Evolutionary conservation across 768 basidiomycete genomes (phyloP), one percentile per base, ranked within the genome.

Genomic region (Lactarius psammicola): DNA sequence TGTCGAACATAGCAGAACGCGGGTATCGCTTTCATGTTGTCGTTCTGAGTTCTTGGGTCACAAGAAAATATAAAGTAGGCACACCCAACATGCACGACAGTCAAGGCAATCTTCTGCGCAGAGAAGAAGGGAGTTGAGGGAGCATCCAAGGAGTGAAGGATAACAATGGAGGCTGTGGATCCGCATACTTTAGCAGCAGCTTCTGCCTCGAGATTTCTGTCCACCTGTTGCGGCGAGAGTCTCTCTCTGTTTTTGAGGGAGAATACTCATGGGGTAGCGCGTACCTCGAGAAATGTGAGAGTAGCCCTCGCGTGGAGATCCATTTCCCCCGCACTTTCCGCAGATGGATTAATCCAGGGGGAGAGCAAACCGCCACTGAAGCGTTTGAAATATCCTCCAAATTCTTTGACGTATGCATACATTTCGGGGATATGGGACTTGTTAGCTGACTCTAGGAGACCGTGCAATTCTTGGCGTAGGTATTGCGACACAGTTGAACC

Each of bases 1-100:
- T 0, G 87, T 86, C 7, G 88, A 82, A 65, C 92, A 92, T 46
- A 99, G 77, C 15, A 98, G 75, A 5, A 95, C 92, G 42, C 94
- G 85, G 2, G 95, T 96, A 75, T 98, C 95, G 6, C 95, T 95
- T 70, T 51, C 34, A 26, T 38, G 26, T 56, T 9, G 51, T 26
- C 15, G 59, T 44, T 42, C 36, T 60, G 23, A 61, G 51, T 44
- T 28, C 31, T n/a, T 33, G 40, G 2, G 28, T 54, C 13, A 23
- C 17, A 23, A 13, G n/a, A 6, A 61, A n/a, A 61, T 31, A 26
- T 33, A 33, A 54, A 18, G 44, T 13, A 33, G 46, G 69, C 83
- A 66, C 68, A 94, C 94, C 95, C 96, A 71, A 91, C 90, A 75
- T 99, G 97, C 15, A 94, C 95, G 33, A 98, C 87, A 2, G 93